Percentiles rank a stretch among this genome's conserved stretches.
phyloP scores from a whole-genome alignment of 495 filamentous ascomycete genomes.

The Pyronema domesticum region DNA sequence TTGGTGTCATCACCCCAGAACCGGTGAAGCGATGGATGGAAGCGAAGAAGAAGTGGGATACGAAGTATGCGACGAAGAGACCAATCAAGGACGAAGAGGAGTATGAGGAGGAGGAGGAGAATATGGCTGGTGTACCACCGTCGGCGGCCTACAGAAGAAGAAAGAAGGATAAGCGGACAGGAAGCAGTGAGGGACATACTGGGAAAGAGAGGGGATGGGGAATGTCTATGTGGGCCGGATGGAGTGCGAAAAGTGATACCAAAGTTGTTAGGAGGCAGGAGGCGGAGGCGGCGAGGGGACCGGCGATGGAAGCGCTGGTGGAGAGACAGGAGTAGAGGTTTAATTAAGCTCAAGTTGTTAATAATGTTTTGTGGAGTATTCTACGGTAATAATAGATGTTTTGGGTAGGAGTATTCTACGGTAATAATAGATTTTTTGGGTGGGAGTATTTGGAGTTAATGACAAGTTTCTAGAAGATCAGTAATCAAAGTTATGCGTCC shows the following conservation, averaged over 20 bases:
- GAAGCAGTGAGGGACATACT: background rate
- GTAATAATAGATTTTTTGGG: too few species aligned
- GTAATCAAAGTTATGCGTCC: too few species aligned
- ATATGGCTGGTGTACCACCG: background rate
- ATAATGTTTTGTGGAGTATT: too few species aligned
- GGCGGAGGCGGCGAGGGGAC: too few species aligned
- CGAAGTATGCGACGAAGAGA: slow-evolving; percentile 36
- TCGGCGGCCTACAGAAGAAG: background rate
- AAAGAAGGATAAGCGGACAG: background rate
- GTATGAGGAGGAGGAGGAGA: background rate
- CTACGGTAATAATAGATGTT: too few species aligned
- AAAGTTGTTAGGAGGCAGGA: too few species aligned
- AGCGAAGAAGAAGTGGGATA: slow-evolving; percentile 51
- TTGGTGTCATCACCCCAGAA: slow-evolving; percentile 63
- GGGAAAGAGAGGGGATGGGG: background rate
- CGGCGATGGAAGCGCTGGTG: too few species aligned
- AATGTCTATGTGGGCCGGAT: slow-evolving; percentile 2
- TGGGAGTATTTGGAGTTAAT: too few species aligned
- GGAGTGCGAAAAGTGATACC: slow-evolving; percentile 2
- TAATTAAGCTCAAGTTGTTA: too few species aligned
- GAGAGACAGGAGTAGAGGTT: too few species aligned
- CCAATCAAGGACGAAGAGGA: background rate
- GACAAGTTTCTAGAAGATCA: too few species aligned
- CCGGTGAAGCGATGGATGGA: slow-evolving; percentile 71
- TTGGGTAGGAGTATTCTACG: too few species aligned